phyloP scores from a whole-genome alignment of 352 stramenopile genomes.

The Peronospora farinosa region DNA sequence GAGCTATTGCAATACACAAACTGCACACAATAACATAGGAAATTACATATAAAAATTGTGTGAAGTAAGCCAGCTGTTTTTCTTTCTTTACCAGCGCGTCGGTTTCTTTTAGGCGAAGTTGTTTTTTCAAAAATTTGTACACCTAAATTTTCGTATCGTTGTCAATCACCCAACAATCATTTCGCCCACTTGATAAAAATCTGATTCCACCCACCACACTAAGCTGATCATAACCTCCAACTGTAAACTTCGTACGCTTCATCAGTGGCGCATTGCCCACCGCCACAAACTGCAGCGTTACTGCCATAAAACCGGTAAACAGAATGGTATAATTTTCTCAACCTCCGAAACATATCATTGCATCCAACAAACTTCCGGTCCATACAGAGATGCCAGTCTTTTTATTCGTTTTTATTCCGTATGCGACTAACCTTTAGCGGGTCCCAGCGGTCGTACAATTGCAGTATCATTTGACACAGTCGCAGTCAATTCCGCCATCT shows the following conservation, averaged over 20 bases:
- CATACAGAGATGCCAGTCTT: no score
- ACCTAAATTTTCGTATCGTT: slow-evolving; percentile 29
- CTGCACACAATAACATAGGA: slow-evolving; percentile 24
- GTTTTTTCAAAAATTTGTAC: slow-evolving; percentile 82
- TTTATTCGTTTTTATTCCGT: background rate
- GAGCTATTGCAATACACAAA: slow-evolving; percentile 87
- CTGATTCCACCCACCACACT: slow-evolving; percentile 47
- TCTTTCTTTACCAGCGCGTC: slow-evolving; percentile 49
- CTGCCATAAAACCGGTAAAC: slow-evolving; percentile 20
- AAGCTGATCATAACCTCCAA: slow-evolving; percentile 63
- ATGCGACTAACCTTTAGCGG: slow-evolving; percentile 29
- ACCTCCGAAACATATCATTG: background rate
- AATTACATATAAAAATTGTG: background rate
- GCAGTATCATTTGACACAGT: slow-evolving; percentile 1
- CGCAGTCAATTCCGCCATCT: slow-evolving; percentile 6
- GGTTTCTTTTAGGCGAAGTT: slow-evolving; percentile 66
- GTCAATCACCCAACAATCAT: background rate
- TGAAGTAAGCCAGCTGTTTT: background rate
- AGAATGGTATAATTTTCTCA: background rate
- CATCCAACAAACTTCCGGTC: background rate
- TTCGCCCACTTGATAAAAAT: background rate
- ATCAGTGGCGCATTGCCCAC: slow-evolving; percentile 76
- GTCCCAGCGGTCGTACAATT: slow-evolving; percentile 17
- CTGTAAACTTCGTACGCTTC: slow-evolving; percentile 86
- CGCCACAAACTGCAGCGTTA: slow-evolving; percentile 80